These are phyloP conservation scores for Oryza meyeriana DNA, from an alignment of 176 grass and related monocot species.

Conservation along the genomic window DNA sequence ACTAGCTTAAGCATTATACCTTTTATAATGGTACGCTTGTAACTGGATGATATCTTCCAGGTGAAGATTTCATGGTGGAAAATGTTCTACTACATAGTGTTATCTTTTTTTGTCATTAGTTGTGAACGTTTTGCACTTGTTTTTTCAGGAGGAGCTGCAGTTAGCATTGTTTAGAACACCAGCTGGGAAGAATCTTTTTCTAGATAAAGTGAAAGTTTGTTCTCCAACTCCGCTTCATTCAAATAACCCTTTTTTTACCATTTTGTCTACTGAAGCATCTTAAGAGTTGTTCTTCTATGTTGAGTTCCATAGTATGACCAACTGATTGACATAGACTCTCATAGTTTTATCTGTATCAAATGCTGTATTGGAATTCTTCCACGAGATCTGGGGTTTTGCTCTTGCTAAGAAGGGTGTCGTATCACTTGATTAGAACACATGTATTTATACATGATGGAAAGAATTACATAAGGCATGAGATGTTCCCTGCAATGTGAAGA, in stretches of 20 bases:
- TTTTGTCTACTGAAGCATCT: neutral
- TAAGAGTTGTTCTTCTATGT: neutral
- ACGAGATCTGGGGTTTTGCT: neutral
- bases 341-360: neutral
- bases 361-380: slow-evolving; percentile 12
- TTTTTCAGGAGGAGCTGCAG: slow-evolving; percentile 44
- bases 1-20: neutral
- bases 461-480: neutral
- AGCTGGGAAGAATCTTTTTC: slow-evolving; percentile 38
- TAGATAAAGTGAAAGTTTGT: slow-evolving; percentile 34
- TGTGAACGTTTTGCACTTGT: neutral
- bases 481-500: neutral
- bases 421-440: neutral
- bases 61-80: neutral
- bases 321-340: neutral
- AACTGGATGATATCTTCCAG: neutral
- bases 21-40: neutral
- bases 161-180: slow-evolving; percentile 42
- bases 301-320: neutral
- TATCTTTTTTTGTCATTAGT: neutral
- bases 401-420: neutral
- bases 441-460: neutral
- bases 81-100: neutral
- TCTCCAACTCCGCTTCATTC: neutral
- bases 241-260: neutral